These are phyloP conservation scores for Candida railenensis DNA, from an alignment of 805 yeast genomes.

Conservation along the genomic window DNA sequence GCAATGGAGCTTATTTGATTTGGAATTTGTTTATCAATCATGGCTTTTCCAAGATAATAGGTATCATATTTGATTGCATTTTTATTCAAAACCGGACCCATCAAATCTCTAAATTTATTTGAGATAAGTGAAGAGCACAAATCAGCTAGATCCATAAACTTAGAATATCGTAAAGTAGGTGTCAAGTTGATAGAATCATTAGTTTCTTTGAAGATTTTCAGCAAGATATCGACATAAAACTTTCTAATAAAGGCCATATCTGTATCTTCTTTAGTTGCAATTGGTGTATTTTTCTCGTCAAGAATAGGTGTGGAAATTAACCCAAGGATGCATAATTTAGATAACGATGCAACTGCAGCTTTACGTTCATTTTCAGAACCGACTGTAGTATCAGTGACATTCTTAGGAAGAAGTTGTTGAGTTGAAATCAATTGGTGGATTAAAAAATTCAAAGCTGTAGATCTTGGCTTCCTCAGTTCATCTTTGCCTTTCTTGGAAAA, in stretches of 20 bases:
- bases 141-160: constrained; percentile 53
- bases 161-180: constrained; percentile 47
- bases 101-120: constrained; percentile 37
- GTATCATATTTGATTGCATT: constrained; percentile 56
- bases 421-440: constrained; percentile 71
- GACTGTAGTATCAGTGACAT: constrained; percentile 35
- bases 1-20: constrained; percentile 56
- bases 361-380: constrained; percentile 51
- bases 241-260: constrained; percentile 73
- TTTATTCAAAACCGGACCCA: constrained; percentile 46
- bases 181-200: constrained; percentile 19
- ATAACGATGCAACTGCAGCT: constrained; percentile 56
- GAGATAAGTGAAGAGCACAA: constrained; percentile 46
- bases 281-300: constrained; percentile 44
- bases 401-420: constrained; percentile 36
- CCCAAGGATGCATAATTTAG: constrained; percentile 60
- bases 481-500: constrained; percentile 57
- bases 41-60: constrained; percentile 59
- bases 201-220: constrained; percentile 60
- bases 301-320: constrained; percentile 59
- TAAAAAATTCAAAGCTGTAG: constrained; percentile 74
- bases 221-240: constrained; percentile 66
- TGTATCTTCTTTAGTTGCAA: constrained; percentile 56
- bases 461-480: constrained; percentile 56
- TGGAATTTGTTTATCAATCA: constrained; percentile 68